Conservation (phyloP, 1,284 basidiomycete genomes). For the Pseudozyma sp. region DNA sequence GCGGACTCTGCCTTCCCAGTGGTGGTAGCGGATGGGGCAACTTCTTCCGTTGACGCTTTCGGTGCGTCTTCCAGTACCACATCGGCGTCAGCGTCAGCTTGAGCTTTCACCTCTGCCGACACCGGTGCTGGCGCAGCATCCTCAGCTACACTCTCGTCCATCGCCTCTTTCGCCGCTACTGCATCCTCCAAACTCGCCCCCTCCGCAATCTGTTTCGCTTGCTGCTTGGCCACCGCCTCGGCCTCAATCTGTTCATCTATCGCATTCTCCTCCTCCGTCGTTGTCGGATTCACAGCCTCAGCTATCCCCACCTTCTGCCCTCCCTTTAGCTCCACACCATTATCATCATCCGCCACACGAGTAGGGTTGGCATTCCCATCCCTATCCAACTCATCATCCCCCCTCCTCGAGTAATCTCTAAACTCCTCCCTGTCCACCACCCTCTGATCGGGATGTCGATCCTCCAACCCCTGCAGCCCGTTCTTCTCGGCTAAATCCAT, state of each 20-base stretch:
- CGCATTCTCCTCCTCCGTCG: conserved; percentile 8
- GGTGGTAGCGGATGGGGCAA: no score
- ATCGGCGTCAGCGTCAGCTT: no score
- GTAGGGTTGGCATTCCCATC: conserved; percentile 21
- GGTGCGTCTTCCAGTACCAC: no score
- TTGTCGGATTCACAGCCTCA: conserved; percentile 11
- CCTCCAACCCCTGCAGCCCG: conserved; percentile 37
- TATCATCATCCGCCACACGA: conserved; percentile 18
- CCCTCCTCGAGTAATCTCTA: conserved; percentile 45
- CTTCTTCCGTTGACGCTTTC: no score
- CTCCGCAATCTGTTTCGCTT: conserved; percentile 1
- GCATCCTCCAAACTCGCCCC: background rate
- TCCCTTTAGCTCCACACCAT: background rate
- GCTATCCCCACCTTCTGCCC: conserved; percentile 11
- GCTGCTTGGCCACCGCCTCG: conserved; percentile 13
- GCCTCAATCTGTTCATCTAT: conserved; percentile 32
- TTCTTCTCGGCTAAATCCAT: conserved; percentile 54
- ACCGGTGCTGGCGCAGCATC: background rate
- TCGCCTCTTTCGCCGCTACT: background rate
- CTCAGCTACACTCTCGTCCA: background rate
- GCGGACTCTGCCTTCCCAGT: background rate
- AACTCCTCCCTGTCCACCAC: conserved; percentile 33
- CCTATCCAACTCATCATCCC: conserved; percentile 51
- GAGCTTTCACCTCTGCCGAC: background rate
- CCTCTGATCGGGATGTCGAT: conserved; percentile 27